phyloP scores from a whole-genome alignment of 73 alveolate genomes.

The Tetrahymena elliotti region DNA sequence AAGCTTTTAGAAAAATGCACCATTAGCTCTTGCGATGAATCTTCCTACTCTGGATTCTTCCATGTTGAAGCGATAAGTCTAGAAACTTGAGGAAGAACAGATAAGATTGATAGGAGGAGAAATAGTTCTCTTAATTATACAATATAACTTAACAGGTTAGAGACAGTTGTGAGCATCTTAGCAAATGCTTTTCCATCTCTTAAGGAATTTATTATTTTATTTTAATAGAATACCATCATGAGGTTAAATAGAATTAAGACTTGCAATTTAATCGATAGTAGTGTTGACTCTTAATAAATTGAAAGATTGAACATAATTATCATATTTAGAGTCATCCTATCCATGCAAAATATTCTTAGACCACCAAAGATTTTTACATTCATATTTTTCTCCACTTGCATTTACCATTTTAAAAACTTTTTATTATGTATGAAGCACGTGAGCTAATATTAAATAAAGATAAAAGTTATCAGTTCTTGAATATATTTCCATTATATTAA shows the following conservation, averaged over 20 bases:
- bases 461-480: background rate
- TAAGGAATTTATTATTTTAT: background rate
- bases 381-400: background rate
- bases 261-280: background rate
- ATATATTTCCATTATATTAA: conserved; percentile 3
- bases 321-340: background rate
- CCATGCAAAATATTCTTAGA: background rate
- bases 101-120: background rate
- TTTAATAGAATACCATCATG: background rate
- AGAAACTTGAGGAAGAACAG: background rate
- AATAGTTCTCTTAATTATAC: background rate
- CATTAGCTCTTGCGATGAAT: background rate
- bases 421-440: background rate
- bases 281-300: background rate
- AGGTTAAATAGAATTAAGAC: background rate
- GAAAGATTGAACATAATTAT: background rate
- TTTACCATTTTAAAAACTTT: background rate
- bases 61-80: background rate
- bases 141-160: background rate
- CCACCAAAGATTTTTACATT: background rate
- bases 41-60: background rate
- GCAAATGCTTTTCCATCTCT: background rate
- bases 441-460: background rate
- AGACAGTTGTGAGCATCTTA: background rate
- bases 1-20: background rate